Conservation (phyloP, 108 stramenopile species). For the Discostella pseudostelligera region DNA sequence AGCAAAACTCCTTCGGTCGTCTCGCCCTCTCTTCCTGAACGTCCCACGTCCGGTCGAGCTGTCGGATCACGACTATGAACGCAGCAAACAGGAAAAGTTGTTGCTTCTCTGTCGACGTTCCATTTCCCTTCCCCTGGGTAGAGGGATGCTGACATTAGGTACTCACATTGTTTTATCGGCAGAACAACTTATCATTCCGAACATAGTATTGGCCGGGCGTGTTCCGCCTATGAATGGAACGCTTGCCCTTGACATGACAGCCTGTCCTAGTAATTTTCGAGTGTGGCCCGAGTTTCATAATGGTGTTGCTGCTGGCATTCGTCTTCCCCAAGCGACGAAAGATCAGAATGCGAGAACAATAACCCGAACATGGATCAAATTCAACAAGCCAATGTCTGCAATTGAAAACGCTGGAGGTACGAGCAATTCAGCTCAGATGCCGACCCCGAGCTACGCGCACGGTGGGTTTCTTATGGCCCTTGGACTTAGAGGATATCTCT, state of each 20-base stretch:
- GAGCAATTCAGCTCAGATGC: slow-evolving; percentile 39
- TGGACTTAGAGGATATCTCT: slow-evolving; percentile 92
- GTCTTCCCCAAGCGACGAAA: slow-evolving; percentile 54
- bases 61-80: slow-evolving; percentile 89
- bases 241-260: slow-evolving; percentile 72
- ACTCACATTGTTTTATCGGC: slow-evolving; percentile 74
- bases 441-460: slow-evolving; percentile 57
- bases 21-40: slow-evolving; percentile 73
- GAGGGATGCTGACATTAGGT: slow-evolving; percentile 97
- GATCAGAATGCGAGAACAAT: slow-evolving; percentile 50
- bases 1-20: slow-evolving; percentile 86
- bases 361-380: slow-evolving; percentile 95
- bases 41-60: slow-evolving; percentile 84
- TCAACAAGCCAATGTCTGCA: slow-evolving; percentile 70
- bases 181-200: slow-evolving; percentile 88
- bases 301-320: slow-evolving; percentile 94
- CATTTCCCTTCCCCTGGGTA: slow-evolving; percentile 86
- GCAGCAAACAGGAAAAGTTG: slow-evolving; percentile 83
- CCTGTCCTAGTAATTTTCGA: slow-evolving; percentile 68
- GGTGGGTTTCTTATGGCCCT: slow-evolving; percentile 95
- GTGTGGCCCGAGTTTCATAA: slow-evolving; percentile 99
- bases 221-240: slow-evolving; percentile 90
- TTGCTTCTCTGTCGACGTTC: slow-evolving; percentile 79
- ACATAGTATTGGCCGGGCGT: slow-evolving; percentile 84
- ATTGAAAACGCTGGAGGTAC: slow-evolving; percentile 27